A percentile compares a stretch with the other conserved stretches of the same genome.
Conservation (phyloP, 2,329 filamentous ascomycete species). For the Cytospora piceae region DNA sequence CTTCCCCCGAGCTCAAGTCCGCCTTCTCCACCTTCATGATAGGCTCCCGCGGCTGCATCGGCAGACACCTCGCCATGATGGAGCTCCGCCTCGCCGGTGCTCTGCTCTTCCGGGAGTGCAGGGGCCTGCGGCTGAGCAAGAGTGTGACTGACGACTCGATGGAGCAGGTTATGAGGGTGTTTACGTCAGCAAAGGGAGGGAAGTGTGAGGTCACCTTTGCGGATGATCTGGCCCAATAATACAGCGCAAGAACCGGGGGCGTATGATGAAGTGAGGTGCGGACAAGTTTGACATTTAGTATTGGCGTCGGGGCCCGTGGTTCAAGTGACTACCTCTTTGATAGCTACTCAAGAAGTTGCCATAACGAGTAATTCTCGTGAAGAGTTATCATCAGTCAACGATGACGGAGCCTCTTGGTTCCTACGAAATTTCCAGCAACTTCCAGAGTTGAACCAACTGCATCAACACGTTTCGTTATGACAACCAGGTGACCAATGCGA, state of each 20-base stretch:
- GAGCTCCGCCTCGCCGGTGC: slow-evolving; percentile 52
- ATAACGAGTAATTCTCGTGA: too few species aligned
- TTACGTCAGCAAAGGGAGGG: slow-evolving; percentile 28
- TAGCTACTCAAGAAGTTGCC: too few species aligned
- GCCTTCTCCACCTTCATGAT: slow-evolving; percentile 55
- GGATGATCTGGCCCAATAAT: not conserved
- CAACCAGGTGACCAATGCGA: too few species aligned
- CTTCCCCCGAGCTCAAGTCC: slow-evolving; percentile 43
- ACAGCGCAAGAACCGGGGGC: not conserved
- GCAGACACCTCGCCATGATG: slow-evolving; percentile 54
- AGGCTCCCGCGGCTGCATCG: slow-evolving; percentile 56
- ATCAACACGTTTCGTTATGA: too few species aligned
- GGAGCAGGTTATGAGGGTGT: slow-evolving; percentile 28
- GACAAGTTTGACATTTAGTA: too few species aligned
- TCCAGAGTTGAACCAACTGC: too few species aligned
- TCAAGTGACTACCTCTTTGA: too few species aligned
- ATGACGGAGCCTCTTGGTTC: too few species aligned
- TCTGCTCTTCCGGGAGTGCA: slow-evolving; percentile 46
- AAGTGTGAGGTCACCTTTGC: slow-evolving; percentile 29
- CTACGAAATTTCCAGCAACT: too few species aligned
- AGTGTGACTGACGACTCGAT: slow-evolving; percentile 32
- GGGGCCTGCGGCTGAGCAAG: slow-evolving; percentile 23
- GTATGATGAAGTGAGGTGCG: too few species aligned
- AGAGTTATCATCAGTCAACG: too few species aligned
- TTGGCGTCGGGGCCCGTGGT: too few species aligned